A percentile compares a stretch with the other conserved stretches of the same genome.
Conservation (phyloP, 1,284 basidiomycete genomes). For the Rhodotorula sp. region DNA sequence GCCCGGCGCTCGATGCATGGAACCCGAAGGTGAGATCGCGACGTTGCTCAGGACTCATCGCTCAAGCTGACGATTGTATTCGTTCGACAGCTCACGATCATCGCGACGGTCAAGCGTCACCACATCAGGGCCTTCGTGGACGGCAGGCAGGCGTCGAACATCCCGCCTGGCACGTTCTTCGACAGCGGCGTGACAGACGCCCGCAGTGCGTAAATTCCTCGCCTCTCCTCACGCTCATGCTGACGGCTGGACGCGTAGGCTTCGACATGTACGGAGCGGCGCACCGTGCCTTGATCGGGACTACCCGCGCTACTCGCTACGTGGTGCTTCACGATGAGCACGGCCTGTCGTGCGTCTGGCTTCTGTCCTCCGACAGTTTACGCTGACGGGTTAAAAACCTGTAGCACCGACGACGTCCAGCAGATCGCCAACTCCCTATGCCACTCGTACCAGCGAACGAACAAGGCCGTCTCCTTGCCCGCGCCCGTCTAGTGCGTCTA, state of each 20-base stretch:
- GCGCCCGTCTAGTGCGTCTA: slow-evolving; percentile 15
- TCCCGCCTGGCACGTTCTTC: slow-evolving; percentile 11
- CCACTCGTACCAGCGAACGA: slow-evolving; percentile 14
- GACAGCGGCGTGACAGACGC: slow-evolving; percentile 7
- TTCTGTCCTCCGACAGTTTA: not conserved
- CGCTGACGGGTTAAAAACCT: not conserved
- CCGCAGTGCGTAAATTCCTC: not conserved
- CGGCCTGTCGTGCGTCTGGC: not conserved
- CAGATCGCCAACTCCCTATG: not conserved
- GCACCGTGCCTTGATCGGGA: slow-evolving; percentile 1
- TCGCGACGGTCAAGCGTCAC: slow-evolving; percentile 15
- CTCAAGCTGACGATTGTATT: not conserved
- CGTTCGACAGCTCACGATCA: slow-evolving; percentile 8
- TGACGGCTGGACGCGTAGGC: not conserved
- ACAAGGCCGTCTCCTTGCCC: slow-evolving; percentile 8
- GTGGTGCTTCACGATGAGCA: slow-evolving; percentile 12
- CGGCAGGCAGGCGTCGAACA: not conserved
- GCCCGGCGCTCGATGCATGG: not conserved
- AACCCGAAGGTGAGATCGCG: not conserved
- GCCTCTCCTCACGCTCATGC: not conserved
- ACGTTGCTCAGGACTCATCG: not conserved
- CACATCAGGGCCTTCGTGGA: slow-evolving; percentile 11
- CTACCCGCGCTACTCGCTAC: slow-evolving; percentile 15
- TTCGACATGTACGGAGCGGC: slow-evolving; percentile 10
- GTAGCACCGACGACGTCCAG: slow-evolving; percentile 13